A percentile compares a stretch with the other conserved stretches of the same genome.
phyloP scores from a whole-genome alignment of 2,329 filamentous ascomycete species.

The Exophiala dermatitidis region DNA sequence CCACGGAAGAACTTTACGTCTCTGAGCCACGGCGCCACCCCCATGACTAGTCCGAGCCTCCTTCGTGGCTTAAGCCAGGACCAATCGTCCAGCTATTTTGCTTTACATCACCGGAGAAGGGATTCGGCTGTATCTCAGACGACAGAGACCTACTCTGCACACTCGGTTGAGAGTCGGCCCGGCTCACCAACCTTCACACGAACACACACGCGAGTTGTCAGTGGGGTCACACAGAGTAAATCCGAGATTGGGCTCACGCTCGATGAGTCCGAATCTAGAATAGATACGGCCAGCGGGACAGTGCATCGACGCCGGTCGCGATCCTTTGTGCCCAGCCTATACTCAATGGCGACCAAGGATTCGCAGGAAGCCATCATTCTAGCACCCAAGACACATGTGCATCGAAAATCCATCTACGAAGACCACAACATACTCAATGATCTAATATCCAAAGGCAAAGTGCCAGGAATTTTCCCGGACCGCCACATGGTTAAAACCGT shows the following conservation, averaged over 20 bases:
- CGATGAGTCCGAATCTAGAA: slow-evolving; percentile 29
- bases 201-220: slow-evolving; percentile 39
- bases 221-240: slow-evolving; percentile 37
- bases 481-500: slow-evolving; percentile 42
- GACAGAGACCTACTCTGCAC: slow-evolving; percentile 36
- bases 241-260: slow-evolving; percentile 37
- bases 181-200: slow-evolving; percentile 36
- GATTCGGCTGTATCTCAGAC: slow-evolving; percentile 38
- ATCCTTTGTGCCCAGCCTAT: slow-evolving; percentile 40
- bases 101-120: slow-evolving; percentile 34
- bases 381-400: slow-evolving; percentile 32
- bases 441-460: slow-evolving; percentile 38
- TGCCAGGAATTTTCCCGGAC: slow-evolving; percentile 41
- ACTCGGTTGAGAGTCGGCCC: slow-evolving; percentile 32
- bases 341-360: slow-evolving; percentile 39
- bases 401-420: slow-evolving; percentile 41
- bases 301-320: slow-evolving; percentile 32
- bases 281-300: slow-evolving; percentile 23
- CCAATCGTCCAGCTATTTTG: slow-evolving; percentile 30
- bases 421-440: slow-evolving; percentile 39
- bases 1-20: slow-evolving; percentile 10
- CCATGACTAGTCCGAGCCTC: slow-evolving; percentile 20
- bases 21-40: slow-evolving; percentile 19
- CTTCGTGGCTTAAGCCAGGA: slow-evolving; percentile 12
- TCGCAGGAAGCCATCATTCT: slow-evolving; percentile 40